Evolutionary conservation across 208 protist species (phyloP).

Genomic region (Strigomonas culicis): DNA sequence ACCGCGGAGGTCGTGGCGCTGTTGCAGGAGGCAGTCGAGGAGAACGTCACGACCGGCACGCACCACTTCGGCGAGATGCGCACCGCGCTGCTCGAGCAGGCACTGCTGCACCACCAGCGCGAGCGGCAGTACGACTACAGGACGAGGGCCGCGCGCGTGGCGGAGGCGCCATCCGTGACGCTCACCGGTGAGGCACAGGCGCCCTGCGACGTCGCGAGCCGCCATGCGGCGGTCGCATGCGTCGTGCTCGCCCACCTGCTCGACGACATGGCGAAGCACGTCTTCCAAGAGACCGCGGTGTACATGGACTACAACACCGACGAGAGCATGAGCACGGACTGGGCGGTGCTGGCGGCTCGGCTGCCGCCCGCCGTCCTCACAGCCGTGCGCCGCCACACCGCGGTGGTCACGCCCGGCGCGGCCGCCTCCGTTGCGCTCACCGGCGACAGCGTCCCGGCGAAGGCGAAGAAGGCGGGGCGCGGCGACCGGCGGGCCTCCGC

Average conservation of each 20-base stretch:
- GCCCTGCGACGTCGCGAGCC: neutral
- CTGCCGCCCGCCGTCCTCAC: conserved; percentile 37
- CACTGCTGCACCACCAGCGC: conserved; percentile 24
- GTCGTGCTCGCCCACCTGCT: conserved; percentile 53
- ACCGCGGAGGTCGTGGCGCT: conserved; percentile 22
- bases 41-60: conserved; percentile 35
- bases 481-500: neutral
- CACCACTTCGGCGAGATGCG: conserved; percentile 66
- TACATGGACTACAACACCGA: conserved; percentile 61
- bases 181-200: conserved; percentile 8
- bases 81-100: conserved; percentile 53
- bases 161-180: too few species aligned
- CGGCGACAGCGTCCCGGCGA: conserved; percentile 4
- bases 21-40: conserved; percentile 42
- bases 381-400: conserved; percentile 16
- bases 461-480: neutral
- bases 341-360: conserved; percentile 17
- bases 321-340: conserved; percentile 30
- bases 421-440: conserved; percentile 6
- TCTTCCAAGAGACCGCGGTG: conserved; percentile 57
- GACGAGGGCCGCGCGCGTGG: neutral
- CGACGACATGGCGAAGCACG: conserved; percentile 56
- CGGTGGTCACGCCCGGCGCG: conserved; percentile 2
- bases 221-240: conserved; percentile 30
- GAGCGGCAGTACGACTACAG: neutral